Base-by-base conservation (phyloP, 257 asterid species). In the Coffea canephora region DNA sequence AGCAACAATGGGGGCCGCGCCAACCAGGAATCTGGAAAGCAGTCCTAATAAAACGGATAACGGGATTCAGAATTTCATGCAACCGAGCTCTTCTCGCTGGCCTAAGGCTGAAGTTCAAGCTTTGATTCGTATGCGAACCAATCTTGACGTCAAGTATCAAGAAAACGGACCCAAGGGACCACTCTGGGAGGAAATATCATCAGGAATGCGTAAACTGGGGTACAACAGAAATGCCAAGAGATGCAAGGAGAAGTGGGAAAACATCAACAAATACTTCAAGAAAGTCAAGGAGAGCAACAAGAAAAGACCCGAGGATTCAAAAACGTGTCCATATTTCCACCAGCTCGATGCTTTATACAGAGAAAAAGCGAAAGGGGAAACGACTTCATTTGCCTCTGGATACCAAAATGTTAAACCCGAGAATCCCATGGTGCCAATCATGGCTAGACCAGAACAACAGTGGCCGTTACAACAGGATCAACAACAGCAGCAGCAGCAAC, bases 181-280 rank as follows among this genome's bases (percentile, higher is more conserved):
- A 10, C 87, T 94, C 0, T 96, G 99, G 99, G 97, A 96, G 81
- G 98, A 96, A 64, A 94, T 96, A 13, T 96, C 99, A 0, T 67
- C 86, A 3, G 92, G 89, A 2, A 96, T 96, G 99, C 34, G 68
- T 0, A 88, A 84, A 41, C 55, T 92, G 0, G 99, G 99, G 13
- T 94, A 96, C 94, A 89, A 50, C 71, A 65, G 99, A 41, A 96
- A 81, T 73, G 65, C 99, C 1, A 96, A 96, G 82, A 76, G 99
- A 68, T 96, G 99, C 90, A 96, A 96, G 76, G 99, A 96, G 87
- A 96, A 96, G 73, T 96, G 99, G 99, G 99, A 96, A 87, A 96
- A 96, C 77, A 96, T 94, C 79, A 95, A 95, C 87, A 95, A 95
- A 50, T 95, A 95, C 78, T 95, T 85, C 92, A 95, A 95, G 87